These are phyloP conservation scores for Fraxinus dipetala DNA, from an alignment of 305 asterid species.

Conservation along the genomic window DNA sequence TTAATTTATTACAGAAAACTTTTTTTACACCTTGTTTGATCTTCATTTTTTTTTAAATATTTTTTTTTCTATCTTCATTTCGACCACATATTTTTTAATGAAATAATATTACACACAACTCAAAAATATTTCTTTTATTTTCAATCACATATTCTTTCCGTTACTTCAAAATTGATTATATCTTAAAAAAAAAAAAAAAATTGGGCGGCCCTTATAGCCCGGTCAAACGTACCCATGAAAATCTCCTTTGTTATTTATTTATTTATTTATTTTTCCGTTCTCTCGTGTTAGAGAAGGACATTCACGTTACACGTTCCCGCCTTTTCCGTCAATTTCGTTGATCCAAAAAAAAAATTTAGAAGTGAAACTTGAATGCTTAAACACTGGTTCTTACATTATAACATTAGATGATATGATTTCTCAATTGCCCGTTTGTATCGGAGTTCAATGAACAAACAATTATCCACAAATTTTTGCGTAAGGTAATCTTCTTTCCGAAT, in stretches of 20 bases:
- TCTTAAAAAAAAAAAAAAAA: too few relatives aligned
- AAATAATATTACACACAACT: too few relatives aligned
- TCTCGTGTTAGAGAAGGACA: not conserved
- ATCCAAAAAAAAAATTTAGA: conserved; percentile 17
- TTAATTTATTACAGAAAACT: too few relatives aligned
- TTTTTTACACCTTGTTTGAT: too few relatives aligned
- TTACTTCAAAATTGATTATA: too few relatives aligned
- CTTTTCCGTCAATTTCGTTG: conserved; percentile 26
- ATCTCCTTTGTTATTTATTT: not conserved
- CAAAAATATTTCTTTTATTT: too few relatives aligned
- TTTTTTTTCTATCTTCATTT: too few relatives aligned
- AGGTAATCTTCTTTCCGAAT: not conserved
- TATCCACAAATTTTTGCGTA: not conserved
- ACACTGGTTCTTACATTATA: not conserved
- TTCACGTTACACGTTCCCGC: conserved; percentile 4
- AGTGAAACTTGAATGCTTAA: conserved; percentile 17
- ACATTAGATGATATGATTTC: not conserved
- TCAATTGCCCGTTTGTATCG: not conserved
- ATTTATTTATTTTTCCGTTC: not conserved
- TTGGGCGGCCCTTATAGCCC: not conserved
- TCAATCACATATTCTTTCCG: too few relatives aligned
- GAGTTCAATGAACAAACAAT: not conserved
- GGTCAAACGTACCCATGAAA: not conserved
- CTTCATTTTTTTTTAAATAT: too few relatives aligned
- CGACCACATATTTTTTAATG: too few relatives aligned